Evolutionary conservation across 2,329 filamentous ascomycete species (phyloP).

Genomic region (Talaromyces marneffei): DNA sequence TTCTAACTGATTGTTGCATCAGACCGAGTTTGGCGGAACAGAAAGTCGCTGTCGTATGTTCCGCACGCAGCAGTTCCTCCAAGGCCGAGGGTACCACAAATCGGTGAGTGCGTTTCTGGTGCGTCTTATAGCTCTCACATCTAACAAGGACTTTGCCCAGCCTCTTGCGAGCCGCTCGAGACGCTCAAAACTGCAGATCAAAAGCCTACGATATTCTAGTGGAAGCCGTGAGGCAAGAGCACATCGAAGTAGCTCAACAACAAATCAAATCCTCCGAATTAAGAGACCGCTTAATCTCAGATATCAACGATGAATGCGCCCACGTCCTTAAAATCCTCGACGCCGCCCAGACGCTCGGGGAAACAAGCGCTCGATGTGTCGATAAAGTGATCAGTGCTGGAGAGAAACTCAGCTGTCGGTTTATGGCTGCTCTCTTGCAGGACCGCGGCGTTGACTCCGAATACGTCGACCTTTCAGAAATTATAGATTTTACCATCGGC

Average conservation of each 20-base stretch:
- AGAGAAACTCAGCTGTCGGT: conserved; percentile 89
- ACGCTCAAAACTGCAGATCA: conserved; percentile 43
- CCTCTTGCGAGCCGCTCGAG: conserved; percentile 44
- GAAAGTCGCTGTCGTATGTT: conserved; percentile 88
- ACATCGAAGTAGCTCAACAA: conserved; percentile 64
- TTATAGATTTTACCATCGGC: conserved; percentile 59
- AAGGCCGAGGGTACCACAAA: conserved; percentile 95
- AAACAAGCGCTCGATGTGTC: conserved; percentile 72
- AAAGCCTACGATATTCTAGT: conserved; percentile 68
- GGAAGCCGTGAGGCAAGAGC: conserved; percentile 74
- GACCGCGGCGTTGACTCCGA: conserved; percentile 77
- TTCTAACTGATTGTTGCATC: neutral
- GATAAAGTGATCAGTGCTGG: conserved; percentile 90
- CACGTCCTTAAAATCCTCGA: conserved; percentile 70
- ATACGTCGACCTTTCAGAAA: conserved; percentile 82
- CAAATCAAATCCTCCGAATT: conserved; percentile 56
- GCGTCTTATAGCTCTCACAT: neutral
- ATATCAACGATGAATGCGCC: conserved; percentile 73
- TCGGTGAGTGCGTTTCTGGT: conserved; percentile 55
- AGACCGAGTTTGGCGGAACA: conserved; percentile 60
- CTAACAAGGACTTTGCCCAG: conserved; percentile 21
- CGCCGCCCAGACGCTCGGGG: conserved; percentile 55
- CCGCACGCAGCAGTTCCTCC: conserved; percentile 86
- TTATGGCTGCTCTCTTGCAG: conserved; percentile 78
- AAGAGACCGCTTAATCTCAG: conserved; percentile 54